A percentile compares a stretch with the other conserved stretches of the same genome.
Conservation (phyloP, 2,329 filamentous ascomycete species). For the Penicillium hordei region DNA sequence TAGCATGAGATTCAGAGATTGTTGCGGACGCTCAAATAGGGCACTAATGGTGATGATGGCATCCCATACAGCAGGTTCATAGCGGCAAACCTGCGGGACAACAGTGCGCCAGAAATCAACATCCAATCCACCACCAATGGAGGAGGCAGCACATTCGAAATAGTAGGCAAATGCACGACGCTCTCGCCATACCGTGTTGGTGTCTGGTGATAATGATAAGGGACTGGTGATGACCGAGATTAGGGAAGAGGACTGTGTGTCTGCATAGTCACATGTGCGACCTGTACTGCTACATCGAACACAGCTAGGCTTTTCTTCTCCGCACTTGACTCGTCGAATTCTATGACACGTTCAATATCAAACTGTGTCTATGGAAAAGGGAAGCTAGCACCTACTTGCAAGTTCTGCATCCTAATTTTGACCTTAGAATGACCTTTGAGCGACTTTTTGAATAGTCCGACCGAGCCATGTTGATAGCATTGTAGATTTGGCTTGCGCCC, state of each 20-base stretch:
- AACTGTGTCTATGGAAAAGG: background rate
- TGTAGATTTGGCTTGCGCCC: background rate
- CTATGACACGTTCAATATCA: constrained; percentile 18
- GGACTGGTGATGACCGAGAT: constrained; percentile 3
- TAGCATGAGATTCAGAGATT: constrained; percentile 11
- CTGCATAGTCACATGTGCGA: constrained; percentile 36
- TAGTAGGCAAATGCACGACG: constrained; percentile 42
- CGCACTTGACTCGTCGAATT: constrained; percentile 37
- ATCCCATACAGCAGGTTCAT: constrained; percentile 41
- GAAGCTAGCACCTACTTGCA: constrained; percentile 31
- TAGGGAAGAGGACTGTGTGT: background rate
- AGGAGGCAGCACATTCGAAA: constrained; percentile 33
- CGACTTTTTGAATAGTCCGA: background rate
- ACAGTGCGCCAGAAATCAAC: constrained; percentile 38
- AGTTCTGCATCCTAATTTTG: constrained; percentile 32
- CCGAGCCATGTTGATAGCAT: constrained; percentile 2
- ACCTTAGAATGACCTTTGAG: constrained; percentile 17
- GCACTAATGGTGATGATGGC: constrained; percentile 40
- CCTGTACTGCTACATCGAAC: constrained; percentile 32
- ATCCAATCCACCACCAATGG: constrained; percentile 37
- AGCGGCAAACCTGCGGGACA: constrained; percentile 38
- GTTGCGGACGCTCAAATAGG: constrained; percentile 33
- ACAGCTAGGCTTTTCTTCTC: constrained; percentile 36
- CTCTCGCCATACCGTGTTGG: constrained; percentile 33
- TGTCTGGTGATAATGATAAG: constrained; percentile 24